These are phyloP conservation scores for Botrytis pseudocinerea DNA, from an alignment of 2,329 filamentous ascomycete genomes.

Conservation along the genomic window DNA sequence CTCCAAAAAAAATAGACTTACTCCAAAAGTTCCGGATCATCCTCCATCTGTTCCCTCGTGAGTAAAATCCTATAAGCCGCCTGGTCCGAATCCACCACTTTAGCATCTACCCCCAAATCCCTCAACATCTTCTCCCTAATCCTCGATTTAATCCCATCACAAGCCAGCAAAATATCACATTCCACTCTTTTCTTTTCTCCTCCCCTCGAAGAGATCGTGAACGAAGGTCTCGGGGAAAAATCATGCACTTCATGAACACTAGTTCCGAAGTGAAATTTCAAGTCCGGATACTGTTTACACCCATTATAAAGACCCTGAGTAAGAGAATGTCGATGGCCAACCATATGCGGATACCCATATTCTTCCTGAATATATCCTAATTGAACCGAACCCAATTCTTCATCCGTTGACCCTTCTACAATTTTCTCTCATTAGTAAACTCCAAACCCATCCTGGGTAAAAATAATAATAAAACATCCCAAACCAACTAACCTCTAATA, in stretches of 20 bases:
- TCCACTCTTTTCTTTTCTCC: conserved; percentile 53
- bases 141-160: conserved; percentile 57
- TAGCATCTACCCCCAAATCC: conserved; percentile 42
- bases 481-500: conserved; percentile 56
- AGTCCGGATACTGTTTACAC: conserved; percentile 60
- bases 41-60: conserved; percentile 62
- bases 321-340: conserved; percentile 74
- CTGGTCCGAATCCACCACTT: conserved; percentile 67
- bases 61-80: conserved; percentile 80
- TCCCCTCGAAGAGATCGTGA: conserved; percentile 55
- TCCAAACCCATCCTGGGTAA: neutral
- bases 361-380: conserved; percentile 60
- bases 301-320: conserved; percentile 68
- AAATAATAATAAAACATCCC: neutral
- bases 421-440: neutral
- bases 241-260: conserved; percentile 54
- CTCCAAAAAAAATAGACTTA: neutral
- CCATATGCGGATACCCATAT: conserved; percentile 54
- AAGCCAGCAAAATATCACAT: conserved; percentile 54
- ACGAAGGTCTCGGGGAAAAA: conserved; percentile 59
- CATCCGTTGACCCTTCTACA: conserved; percentile 64
- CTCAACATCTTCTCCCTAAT: conserved; percentile 56
- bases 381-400: conserved; percentile 69
- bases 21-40: conserved; percentile 56
- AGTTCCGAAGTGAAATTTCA: conserved; percentile 69